Conservation (phyloP, 257 asterid genomes). For the Nyctanthes arbortristis region DNA sequence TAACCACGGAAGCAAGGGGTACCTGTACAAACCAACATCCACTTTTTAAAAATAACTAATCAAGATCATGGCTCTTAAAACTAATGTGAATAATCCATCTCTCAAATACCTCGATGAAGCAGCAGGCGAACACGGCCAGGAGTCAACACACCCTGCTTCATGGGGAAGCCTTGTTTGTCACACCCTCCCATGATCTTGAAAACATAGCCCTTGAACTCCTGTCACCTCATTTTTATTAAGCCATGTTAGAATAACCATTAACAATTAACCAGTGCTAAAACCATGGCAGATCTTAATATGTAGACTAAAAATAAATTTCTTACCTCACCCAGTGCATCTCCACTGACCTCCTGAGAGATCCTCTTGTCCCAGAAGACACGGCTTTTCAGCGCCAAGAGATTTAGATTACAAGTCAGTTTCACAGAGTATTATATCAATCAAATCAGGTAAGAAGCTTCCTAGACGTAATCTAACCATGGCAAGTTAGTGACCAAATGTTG, state of each 20-base stretch:
- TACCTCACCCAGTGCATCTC: constrained; percentile 60
- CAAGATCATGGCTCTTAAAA: too few relatives aligned
- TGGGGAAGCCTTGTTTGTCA: constrained; percentile 63
- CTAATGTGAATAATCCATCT: too few relatives aligned
- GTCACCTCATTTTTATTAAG: neutral
- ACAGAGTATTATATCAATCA: neutral
- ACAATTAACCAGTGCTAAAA: neutral
- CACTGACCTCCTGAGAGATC: constrained; percentile 57
- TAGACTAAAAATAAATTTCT: neutral
- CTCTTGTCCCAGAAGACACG: constrained; percentile 57
- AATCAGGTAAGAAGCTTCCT: neutral
- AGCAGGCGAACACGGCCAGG: constrained; percentile 56
- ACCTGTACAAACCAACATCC: constrained; percentile 32
- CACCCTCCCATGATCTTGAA: constrained; percentile 68
- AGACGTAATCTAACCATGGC: neutral
- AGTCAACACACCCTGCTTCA: constrained; percentile 64
- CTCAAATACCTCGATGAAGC: constrained; percentile 41
- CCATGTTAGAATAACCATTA: neutral
- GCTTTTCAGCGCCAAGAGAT: constrained; percentile 2
- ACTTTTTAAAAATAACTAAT: neutral
- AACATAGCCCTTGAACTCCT: constrained; percentile 58
- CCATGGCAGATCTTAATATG: neutral
- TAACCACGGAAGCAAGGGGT: constrained; percentile 78
- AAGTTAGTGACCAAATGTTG: neutral
- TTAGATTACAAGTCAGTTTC: neutral